Evolutionary conservation across 371 early-diverging fungal genomes (phyloP), one percentile per base, ranked within the genome.

Genomic region (Mortierella sp.): DNA sequence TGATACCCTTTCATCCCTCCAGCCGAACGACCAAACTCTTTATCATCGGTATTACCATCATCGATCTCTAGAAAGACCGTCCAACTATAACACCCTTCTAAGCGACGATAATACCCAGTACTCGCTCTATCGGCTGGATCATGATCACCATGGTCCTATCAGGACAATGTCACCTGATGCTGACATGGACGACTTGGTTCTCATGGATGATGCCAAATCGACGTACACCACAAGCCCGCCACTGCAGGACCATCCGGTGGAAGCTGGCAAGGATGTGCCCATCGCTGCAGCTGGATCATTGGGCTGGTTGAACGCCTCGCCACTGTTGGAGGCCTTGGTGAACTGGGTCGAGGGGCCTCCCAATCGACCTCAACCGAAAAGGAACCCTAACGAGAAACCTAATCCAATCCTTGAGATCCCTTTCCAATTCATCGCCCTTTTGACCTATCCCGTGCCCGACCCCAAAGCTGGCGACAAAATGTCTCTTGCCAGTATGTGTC

Each of bases 401-500:
- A 86, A 86, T 38, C 87, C 87, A 3, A 80, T 81, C 75, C 72
- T 85, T 3, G 89, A 90, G 31, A 87, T 87, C 50, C 89, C 90
- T 19, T 47, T 90, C 31, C 89, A 89, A 70, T 90, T 89, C 57
- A 84, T 90, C 55, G 90, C 84, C 42, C 74, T 90, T 34, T 70
- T 90, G 57, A 89, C 90, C 42, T 89, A 84, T 52, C 90, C 90
- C 1, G 90, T 89, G 45, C 81, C 87, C 5, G 90, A 90, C 68
- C 84, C 85, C 45, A 89, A 87, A 60, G 83, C 78, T 24, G 81
- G 87, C 45, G 87, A 82, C 78, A 89, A 88, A 72, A 78, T 82
- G 79, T 79, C 83, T 14, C 81, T 88, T 28, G 75, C 88, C 3
- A 80, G 90, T 89, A 84, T 47, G 83, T 76, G 9, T 65, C 4